phyloP scores from a whole-genome alignment of 2,329 filamentous ascomycete species.

The Hysterium pulicare region DNA sequence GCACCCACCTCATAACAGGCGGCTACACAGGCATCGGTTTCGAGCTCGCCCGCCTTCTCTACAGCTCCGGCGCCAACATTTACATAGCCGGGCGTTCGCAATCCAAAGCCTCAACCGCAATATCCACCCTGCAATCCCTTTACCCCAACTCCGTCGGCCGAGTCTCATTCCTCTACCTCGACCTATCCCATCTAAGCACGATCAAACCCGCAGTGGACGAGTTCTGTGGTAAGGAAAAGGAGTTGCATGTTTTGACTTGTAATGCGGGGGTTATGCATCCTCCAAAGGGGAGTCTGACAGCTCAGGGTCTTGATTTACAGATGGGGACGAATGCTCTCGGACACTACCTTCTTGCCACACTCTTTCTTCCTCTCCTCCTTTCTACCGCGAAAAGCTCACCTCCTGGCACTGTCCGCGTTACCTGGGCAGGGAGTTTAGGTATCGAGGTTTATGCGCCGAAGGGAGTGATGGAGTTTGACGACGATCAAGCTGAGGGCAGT shows the following conservation, averaged over 20 bases:
- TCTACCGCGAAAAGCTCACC: constrained; percentile 18
- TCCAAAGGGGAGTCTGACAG: constrained; percentile 16
- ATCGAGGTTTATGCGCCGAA: neutral
- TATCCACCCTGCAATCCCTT: constrained; percentile 39
- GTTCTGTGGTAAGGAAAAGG: constrained; percentile 32
- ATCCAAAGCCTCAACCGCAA: constrained; percentile 43
- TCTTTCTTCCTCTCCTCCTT: constrained; percentile 26
- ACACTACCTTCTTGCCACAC: constrained; percentile 31
- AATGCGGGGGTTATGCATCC: constrained; percentile 20
- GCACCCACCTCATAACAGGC: constrained; percentile 47
- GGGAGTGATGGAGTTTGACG: neutral
- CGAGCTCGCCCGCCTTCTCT: constrained; percentile 51
- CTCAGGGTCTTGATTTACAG: constrained; percentile 14
- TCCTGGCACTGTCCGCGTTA: constrained; percentile 23
- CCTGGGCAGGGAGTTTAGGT: constrained; percentile 15
- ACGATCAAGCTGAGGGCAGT: too few relatives aligned
- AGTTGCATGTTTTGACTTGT: constrained; percentile 35
- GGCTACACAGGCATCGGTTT: constrained; percentile 47
- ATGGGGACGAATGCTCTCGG: constrained; percentile 36
- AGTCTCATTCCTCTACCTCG: constrained; percentile 31
- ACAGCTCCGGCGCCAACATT: constrained; percentile 49
- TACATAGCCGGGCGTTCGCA: constrained; percentile 51
- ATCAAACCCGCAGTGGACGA: constrained; percentile 33
- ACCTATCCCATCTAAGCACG: constrained; percentile 38
- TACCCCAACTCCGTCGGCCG: constrained; percentile 26